A percentile compares a stretch with the other conserved stretches of the same genome.
phyloP scores from a whole-genome alignment of 2,329 filamentous ascomycete species.

The Colletotrichum sp. region DNA sequence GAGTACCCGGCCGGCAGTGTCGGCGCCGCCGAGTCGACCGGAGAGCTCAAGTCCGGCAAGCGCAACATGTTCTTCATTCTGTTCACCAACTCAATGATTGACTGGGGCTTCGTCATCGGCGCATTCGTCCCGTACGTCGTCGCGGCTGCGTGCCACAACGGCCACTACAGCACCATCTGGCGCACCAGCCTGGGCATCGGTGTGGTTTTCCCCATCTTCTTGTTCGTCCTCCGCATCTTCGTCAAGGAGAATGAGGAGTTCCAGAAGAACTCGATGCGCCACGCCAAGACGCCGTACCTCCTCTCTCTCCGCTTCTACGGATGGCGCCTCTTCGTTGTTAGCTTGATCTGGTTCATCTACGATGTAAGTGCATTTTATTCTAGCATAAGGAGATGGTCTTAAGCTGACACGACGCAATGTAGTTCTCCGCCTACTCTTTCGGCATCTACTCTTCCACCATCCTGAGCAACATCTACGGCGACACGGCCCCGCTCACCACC shows the following conservation, averaged over 20 bases:
- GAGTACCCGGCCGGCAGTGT: slow-evolving; percentile 87
- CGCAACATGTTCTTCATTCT: slow-evolving; percentile 92
- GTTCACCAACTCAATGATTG: slow-evolving; percentile 89
- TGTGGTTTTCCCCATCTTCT: slow-evolving; percentile 73
- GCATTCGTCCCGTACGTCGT: slow-evolving; percentile 49
- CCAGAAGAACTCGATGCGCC: slow-evolving; percentile 70
- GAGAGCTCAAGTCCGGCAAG: slow-evolving; percentile 78
- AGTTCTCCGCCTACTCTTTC: slow-evolving; percentile 84
- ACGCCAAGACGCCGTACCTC: slow-evolving; percentile 58
- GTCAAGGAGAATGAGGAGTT: slow-evolving; percentile 82
- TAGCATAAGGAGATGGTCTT: neutral
- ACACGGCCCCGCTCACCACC: slow-evolving; percentile 69
- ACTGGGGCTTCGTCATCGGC: slow-evolving; percentile 80
- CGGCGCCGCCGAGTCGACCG: slow-evolving; percentile 81
- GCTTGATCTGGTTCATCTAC: slow-evolving; percentile 84
- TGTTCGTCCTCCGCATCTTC: slow-evolving; percentile 74
- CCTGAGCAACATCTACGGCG: slow-evolving; percentile 66
- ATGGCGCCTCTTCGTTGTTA: slow-evolving; percentile 71
- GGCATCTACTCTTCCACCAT: slow-evolving; percentile 84
- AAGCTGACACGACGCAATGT: neutral
- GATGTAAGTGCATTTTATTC: slow-evolving; percentile 50
- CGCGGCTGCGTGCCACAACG: slow-evolving; percentile 58
- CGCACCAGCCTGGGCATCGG: slow-evolving; percentile 80
- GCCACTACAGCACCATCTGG: slow-evolving; percentile 78
- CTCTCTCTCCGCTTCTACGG: slow-evolving; percentile 72